Percentiles rank a stretch among this genome's conserved stretches.
These are phyloP conservation scores for Nemania diffusa DNA, from an alignment of 2,329 filamentous ascomycete genomes.

Conservation along the genomic window DNA sequence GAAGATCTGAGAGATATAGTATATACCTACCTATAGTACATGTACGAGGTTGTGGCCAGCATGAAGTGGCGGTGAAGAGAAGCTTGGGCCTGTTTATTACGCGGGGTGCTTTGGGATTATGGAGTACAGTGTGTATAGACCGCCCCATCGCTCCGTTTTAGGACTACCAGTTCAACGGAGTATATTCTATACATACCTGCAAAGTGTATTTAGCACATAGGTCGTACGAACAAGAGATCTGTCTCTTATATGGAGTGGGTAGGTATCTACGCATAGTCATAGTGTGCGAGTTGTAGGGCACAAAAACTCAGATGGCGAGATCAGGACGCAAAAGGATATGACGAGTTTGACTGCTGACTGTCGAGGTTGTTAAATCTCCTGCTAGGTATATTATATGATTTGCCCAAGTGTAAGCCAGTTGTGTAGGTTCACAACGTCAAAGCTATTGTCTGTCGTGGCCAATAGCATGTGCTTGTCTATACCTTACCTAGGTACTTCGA, in stretches of 20 bases:
- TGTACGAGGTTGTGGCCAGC: constrained; percentile 25
- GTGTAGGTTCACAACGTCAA: constrained; percentile 14
- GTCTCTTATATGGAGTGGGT: background rate
- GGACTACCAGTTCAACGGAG: constrained; percentile 17
- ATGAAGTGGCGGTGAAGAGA: constrained; percentile 48
- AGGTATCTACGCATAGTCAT: no score
- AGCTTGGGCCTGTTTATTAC: constrained; percentile 43
- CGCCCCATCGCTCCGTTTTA: constrained; percentile 33
- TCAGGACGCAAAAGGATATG: background rate
- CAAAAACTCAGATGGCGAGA: background rate
- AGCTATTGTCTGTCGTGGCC: constrained; percentile 21
- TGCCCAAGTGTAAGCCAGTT: background rate
- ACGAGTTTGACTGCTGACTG: background rate
- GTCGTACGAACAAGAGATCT: background rate
- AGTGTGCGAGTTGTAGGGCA: background rate
- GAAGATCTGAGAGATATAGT: constrained; percentile 36
- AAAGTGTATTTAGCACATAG: background rate
- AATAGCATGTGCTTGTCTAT: constrained; percentile 25
- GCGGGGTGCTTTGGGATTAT: constrained; percentile 39
- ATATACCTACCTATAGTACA: constrained; percentile 13
- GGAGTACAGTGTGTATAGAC: constrained; percentile 23
- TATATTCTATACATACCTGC: background rate
- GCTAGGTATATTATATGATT: background rate
- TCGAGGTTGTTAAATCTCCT: background rate
- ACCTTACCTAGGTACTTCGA: constrained; percentile 28